These are phyloP conservation scores for Aspergillus sp. DNA, from an alignment of 2,329 filamentous ascomycete species.

Conservation along the genomic window DNA sequence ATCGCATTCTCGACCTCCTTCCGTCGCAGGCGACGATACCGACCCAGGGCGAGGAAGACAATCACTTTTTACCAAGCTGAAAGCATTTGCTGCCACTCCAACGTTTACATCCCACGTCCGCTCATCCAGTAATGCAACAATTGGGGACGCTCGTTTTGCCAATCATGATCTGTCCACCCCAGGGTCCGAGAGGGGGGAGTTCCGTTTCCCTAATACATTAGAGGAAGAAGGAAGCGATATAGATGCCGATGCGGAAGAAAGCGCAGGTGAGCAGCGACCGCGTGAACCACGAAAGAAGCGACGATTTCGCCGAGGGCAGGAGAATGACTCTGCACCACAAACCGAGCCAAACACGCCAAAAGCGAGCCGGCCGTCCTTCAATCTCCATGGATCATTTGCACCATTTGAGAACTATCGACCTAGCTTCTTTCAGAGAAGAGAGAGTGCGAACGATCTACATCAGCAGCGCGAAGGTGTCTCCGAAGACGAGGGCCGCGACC, in stretches of 20 bases:
- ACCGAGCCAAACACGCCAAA: conserved; percentile 69
- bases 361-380: conserved; percentile 39
- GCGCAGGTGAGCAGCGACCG: conserved; percentile 69
- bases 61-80: conserved; percentile 76
- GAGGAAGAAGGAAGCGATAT: conserved; percentile 66
- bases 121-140: conserved; percentile 49
- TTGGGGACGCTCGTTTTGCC: conserved; percentile 41
- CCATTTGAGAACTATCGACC: conserved; percentile 47
- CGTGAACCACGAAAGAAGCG: conserved; percentile 58
- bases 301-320: conserved; percentile 58
- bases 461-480: conserved; percentile 66
- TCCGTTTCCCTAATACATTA: conserved; percentile 55
- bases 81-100: conserved; percentile 64
- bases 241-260: conserved; percentile 81
- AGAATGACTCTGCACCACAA: conserved; percentile 53
- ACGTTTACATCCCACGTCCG: conserved; percentile 51
- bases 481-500: conserved; percentile 71
- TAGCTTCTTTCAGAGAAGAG: conserved; percentile 59
- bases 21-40: conserved; percentile 61
- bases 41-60: conserved; percentile 61
- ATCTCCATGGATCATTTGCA: conserved; percentile 48
- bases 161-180: conserved; percentile 45
- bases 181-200: conserved; percentile 49
- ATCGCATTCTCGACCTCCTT: conserved; percentile 61
- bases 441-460: conserved; percentile 63